Conservation (phyloP, 805 yeast genomes). For the Wickerhamiella domercqiae region DNA sequence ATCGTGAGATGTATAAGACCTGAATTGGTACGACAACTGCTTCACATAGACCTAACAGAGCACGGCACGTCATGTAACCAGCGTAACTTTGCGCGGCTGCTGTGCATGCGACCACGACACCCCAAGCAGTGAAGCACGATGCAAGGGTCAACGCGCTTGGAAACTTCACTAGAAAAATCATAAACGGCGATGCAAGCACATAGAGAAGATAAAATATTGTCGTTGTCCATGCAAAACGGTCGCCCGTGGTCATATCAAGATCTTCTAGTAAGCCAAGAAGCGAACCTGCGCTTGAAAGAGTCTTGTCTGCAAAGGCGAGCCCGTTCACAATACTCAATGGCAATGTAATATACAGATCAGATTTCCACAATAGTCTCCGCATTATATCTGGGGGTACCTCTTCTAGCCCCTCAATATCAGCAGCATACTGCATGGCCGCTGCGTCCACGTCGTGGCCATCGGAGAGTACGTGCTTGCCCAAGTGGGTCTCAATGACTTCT, state of each 20-base stretch:
- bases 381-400: slow-evolving; percentile 6
- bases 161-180: slow-evolving; percentile 34
- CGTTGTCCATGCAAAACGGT: slow-evolving; percentile 1
- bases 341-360: slow-evolving; percentile 7
- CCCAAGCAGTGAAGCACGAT: slow-evolving; percentile 44
- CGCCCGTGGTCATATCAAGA: not conserved
- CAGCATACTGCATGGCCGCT: not conserved
- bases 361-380: slow-evolving; percentile 4
- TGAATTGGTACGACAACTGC: slow-evolving; percentile 33
- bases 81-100: slow-evolving; percentile 35
- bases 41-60: slow-evolving; percentile 37
- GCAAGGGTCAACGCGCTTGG: slow-evolving; percentile 40
- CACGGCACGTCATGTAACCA: slow-evolving; percentile 34
- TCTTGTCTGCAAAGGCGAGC: slow-evolving; percentile 10
- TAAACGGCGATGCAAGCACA: slow-evolving; percentile 36
- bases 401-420: not conserved
- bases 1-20: slow-evolving; percentile 45
- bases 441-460: not conserved
- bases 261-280: not conserved
- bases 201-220: slow-evolving; percentile 45
- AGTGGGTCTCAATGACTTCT: too few species aligned
- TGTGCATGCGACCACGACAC: slow-evolving; percentile 33
- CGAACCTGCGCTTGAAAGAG: not conserved
- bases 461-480: not conserved
- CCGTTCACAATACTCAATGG: slow-evolving; percentile 7